Evolutionary conservation across 1,284 basidiomycete genomes (phyloP), one percentile per base, ranked within the genome.

Genomic region (Pyrrhoderma noxium): DNA sequence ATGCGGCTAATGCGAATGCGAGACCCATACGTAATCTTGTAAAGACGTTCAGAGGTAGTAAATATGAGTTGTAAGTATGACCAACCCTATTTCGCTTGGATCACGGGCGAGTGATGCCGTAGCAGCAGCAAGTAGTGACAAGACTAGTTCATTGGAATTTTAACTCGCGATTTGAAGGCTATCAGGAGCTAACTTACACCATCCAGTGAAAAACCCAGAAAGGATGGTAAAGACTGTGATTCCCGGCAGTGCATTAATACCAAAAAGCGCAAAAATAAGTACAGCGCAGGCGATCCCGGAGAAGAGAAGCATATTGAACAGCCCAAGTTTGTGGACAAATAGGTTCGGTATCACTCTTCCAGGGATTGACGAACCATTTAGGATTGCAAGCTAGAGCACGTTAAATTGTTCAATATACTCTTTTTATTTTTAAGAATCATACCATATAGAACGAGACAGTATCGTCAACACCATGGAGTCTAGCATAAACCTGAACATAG

Each of bases 51-150:
- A 16, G 36, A 44, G n/a, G n/a, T n/a, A 31, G 8, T n/a, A 45
- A 14, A 13, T 37, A 2, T n/a, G 2, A 14, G 18, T 37, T 19
- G 3, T 8, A 19, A 22, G 11, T 72, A 72, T 54, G 31, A 56
- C 62, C 43, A 60, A 72, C 73, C 71, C 72, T 41, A 75, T 63
- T 59, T 75, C 73, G 52, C 67, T 59, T 71, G 68, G n/a, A 58
- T 58, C 11, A 70, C 62, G 54, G 71, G 72, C 4, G 66, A 65
- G 5, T 64, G 67, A 40, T 68, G 62, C 45, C 67, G 67, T n/a
- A n/a, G n/a, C n/a, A 23, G 74, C 72, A 7, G 70, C 69, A 45
- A 65, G 63, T 21, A 75, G 58, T 8, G 72, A 72, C 9, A 74
- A 60, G 43, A 66, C 72, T 73, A 14, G 22, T 39, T 9, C 22